Base-by-base conservation (phyloP, 345 rosid genomes). In the Psidium friedrichsthalianum region DNA sequence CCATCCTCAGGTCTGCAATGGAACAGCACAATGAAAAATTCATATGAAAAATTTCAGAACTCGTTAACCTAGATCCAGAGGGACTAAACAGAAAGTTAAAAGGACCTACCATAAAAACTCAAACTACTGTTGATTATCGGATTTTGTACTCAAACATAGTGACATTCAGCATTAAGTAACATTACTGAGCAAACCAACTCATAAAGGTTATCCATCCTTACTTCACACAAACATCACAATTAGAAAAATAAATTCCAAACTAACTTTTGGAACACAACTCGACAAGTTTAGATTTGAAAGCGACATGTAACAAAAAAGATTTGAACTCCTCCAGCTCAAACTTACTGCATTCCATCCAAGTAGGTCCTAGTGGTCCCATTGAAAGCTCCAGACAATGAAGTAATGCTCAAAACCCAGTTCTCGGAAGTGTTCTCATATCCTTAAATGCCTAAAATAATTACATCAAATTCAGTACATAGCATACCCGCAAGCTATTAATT, bases 341-440 rank as follows among this genome's bases (percentile, higher is more conserved):
- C 98, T 90, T 87, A 96, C 99, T 89, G 94, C 88, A 98, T 95
- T 82, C 99, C 99, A 89, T 98, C 99, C 7, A 98, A 88, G 86
- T 96, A 98, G 13, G 97, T 88, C 88, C 99, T 93, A 18, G 99
- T 98, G 82, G 97, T 94, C 82, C 99, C 99, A 87, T 98, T 98
- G 92, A 98, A 93, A 1, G 99, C 99, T 44, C 98, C 99, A 18
- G 99, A 98, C 84, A 98, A 88, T 11, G 99, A 92, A 22, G 99
- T 98, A 27, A 98, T 88, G 90, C 99, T 98, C 88, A 98, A 88
- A 15, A 98, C 94, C 99, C 99, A 98, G 55, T 94, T 91, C 92
- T 94, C 98, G 20, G 95, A 92, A 49, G 99, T 94, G 90, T 89
- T 90, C 89, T 95, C 99, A 83, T 94, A 89, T 24, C 98, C 53